Base-by-base conservation (phyloP, 306 rosid species). In the Trifolium dubium region DNA sequence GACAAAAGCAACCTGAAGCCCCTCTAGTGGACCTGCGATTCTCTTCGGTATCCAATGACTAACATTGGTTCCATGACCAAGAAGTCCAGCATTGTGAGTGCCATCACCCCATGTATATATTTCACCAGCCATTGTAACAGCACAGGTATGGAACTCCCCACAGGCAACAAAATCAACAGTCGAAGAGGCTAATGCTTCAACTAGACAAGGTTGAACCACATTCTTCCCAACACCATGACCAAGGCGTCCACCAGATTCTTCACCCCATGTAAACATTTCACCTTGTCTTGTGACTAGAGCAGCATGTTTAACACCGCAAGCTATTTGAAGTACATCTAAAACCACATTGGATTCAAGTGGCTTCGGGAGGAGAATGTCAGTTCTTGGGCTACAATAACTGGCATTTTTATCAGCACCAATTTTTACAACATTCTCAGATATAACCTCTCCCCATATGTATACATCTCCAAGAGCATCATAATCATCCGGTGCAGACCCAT, bases 11-110 rank as follows among this genome's bases (percentile, higher is more conserved):
- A 94, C 86, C 85, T 91, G 92, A 77, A 89, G 91, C 61, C 90
- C 96, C 85, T 94, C 97, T 51, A 94, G 90, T 39, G 98, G 92
- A 77, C 98, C 98, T 1, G 96, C 78, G 31, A 94, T 83, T 82
- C 97, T 87, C 92, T 89, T 94, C 32, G 98, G 98, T 82, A 94
- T 91, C 98, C 98, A 94, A 68, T 94, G 98, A 79, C 97, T 94
- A 68, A 88, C 88, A 79, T 91, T 85, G 61, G 92, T 88, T 19
- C 97, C 98, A 80, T 94, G 92, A 77, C 98, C 98, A 79, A 94
- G 97, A 77, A 94, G 96, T 78, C 98, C 98, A 31, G 96, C 97
- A 80, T 94, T 91, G 74, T 91, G 98, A 15, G 90, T 88, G 67
- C 98, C 98, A 67, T 94, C 98, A 74, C 98, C 98, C 98, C 98